Conservation (phyloP, 768 basidiomycete species). For the Heimioporus sp. region DNA sequence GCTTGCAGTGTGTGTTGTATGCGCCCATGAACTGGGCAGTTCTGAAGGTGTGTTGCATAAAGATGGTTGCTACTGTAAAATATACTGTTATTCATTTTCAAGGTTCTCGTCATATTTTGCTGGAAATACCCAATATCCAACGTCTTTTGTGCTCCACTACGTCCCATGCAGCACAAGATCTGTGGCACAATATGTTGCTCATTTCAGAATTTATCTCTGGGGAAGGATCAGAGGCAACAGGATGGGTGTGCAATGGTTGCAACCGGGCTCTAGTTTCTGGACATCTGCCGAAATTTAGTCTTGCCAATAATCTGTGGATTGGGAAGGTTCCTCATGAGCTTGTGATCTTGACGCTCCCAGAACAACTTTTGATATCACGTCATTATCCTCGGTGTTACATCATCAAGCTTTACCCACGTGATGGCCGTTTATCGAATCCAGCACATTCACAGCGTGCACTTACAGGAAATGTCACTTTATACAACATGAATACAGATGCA, state of each 20-base stretch:
- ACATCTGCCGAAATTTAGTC: constrained; percentile 9
- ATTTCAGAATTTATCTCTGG: not conserved
- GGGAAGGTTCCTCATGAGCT: constrained; percentile 31
- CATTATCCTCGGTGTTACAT: constrained; percentile 34
- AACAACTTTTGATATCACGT: constrained; percentile 33
- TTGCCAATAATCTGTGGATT: constrained; percentile 43
- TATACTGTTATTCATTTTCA: not conserved
- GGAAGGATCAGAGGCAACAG: not conserved
- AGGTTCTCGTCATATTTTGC: not conserved
- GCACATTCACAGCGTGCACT: constrained; percentile 20
- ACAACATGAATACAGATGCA: constrained; percentile 16
- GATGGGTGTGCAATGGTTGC: not conserved
- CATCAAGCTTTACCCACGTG: constrained; percentile 35
- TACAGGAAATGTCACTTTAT: constrained; percentile 36
- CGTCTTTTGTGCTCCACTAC: not conserved
- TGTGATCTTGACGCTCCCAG: constrained; percentile 28
- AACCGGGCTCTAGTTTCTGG: not conserved
- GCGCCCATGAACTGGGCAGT: not conserved
- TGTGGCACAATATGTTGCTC: not conserved
- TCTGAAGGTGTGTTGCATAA: not conserved
- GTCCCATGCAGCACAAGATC: not conserved
- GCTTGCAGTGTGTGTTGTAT: not conserved
- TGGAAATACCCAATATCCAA: not conserved
- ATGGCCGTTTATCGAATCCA: not conserved
- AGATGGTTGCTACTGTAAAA: too few species aligned